A percentile compares a stretch with the other conserved stretches of the same genome.
phyloP scores from a whole-genome alignment of 805 yeast genomes.

The Saccharomycopsis lassenensis region DNA sequence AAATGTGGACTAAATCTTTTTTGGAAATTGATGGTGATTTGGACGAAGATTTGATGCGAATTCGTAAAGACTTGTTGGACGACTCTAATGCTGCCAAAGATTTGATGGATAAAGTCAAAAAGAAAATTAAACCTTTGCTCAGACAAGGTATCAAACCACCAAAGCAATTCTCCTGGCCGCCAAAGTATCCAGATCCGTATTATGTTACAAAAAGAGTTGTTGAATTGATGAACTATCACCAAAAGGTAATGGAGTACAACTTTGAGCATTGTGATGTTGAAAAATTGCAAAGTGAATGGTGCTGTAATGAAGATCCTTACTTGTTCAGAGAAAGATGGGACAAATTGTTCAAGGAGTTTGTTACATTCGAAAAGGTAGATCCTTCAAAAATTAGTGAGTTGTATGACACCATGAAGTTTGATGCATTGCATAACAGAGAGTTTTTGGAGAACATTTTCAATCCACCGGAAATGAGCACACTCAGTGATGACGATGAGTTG shows the following conservation, averaged over 20 bases:
- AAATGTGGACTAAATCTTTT: slow-evolving; percentile 69
- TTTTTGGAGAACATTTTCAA: slow-evolving; percentile 77
- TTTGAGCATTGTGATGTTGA: slow-evolving; percentile 56
- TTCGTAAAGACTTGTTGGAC: slow-evolving; percentile 84
- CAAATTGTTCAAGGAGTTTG: slow-evolving; percentile 84
- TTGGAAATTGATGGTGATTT: slow-evolving; percentile 55
- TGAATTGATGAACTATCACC: slow-evolving; percentile 89
- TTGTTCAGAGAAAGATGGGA: slow-evolving; percentile 96
- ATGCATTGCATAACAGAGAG: slow-evolving; percentile 89
- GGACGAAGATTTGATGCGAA: slow-evolving; percentile 68
- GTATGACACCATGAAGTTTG: slow-evolving; percentile 97
- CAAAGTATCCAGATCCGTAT: slow-evolving; percentile 95
- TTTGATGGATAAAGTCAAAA: slow-evolving; percentile 94
- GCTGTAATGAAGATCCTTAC: slow-evolving; percentile 91
- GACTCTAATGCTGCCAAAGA: slow-evolving; percentile 98
- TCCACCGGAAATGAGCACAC: slow-evolving; percentile 31
- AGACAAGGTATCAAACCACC: slow-evolving; percentile 97
- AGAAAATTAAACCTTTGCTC: slow-evolving; percentile 85
- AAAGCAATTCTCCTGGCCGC: slow-evolving; percentile 97
- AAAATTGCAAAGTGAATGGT: slow-evolving; percentile 74
- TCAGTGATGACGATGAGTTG: slow-evolving; percentile 31
- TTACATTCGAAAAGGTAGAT: slow-evolving; percentile 88
- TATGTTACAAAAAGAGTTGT: slow-evolving; percentile 89
- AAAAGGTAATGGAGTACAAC: slow-evolving; percentile 71
- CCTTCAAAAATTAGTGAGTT: slow-evolving; percentile 95